Evolutionary conservation across 2,329 filamentous ascomycete genomes (phyloP), one percentile per base, ranked within the genome.

Genomic region (Fusarium annulatum): DNA sequence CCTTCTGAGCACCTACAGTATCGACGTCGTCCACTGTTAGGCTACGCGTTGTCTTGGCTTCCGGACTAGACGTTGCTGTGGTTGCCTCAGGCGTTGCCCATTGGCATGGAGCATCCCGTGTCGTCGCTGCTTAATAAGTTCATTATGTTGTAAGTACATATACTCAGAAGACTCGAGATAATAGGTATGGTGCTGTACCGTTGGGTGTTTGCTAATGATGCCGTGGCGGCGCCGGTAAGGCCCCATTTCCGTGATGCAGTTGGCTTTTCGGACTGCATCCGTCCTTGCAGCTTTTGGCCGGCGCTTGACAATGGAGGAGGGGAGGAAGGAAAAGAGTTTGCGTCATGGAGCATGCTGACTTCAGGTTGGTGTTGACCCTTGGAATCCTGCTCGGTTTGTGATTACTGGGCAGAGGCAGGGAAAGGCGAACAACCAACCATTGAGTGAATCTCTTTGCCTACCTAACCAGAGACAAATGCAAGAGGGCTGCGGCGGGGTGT

Each of bases 301-400:
- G 59, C 68, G 62, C 68, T 69, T 68, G 67, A 30, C 39, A 38
- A 36, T 34, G 36, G 33, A 33, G 53, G 52, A 60, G 53, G 60
- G 62, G 55, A 52, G 41, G 46, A 51, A 45, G 58, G 42, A 46
- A 45, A 55, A 63, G 39, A 52, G 66, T 65, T 75, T 78, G 68
- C 74, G 76, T 78, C 76, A 78, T 77, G 59, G 64, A 62, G 71
- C 67, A 72, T 71, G 42, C 53, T 69, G 15, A 46, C 51, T 68
- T 70, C 59, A 33, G 59, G 48, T 57, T 64, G 63, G 33, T 63
- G 51, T 48, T 62, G 73, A 76, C 71, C 65, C 68, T 59, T 74
- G 69, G 62, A 77, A 77, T 77, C 75, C 73, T 67, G 52, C 39
- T 67, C 69, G 59, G 33, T 18, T 33, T 58, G 55, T 49, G 23